These are phyloP conservation scores for Pholiota microspora DNA, from an alignment of 768 basidiomycete genomes.

Conservation along the genomic window DNA sequence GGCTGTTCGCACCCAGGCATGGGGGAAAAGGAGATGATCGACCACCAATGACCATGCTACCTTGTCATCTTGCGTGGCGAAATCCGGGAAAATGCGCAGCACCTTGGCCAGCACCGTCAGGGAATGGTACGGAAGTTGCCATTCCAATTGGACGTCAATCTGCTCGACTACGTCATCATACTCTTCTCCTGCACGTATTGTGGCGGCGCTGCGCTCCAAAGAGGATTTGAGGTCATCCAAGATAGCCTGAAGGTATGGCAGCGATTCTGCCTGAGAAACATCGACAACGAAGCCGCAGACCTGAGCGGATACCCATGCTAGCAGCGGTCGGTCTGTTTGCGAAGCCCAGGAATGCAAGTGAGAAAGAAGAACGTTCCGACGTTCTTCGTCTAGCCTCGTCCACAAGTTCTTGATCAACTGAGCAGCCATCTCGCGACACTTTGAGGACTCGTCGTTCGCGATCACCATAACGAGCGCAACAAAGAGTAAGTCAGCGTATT, in stretches of 20 bases:
- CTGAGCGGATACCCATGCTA: constrained; percentile 75
- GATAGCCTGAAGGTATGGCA: constrained; percentile 44
- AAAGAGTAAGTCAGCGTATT: constrained; percentile 88
- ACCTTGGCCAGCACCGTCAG: constrained; percentile 66
- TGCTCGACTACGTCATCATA: constrained; percentile 35
- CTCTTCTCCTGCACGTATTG: constrained; percentile 39
- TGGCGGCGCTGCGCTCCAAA: constrained; percentile 42
- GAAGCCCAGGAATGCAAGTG: constrained; percentile 81
- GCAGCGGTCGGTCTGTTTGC: constrained; percentile 54
- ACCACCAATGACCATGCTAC: constrained; percentile 66
- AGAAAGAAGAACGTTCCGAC: constrained; percentile 52
- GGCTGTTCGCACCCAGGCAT: constrained; percentile 92
- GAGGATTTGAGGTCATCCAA: constrained; percentile 54
- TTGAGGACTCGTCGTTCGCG: constrained; percentile 90
- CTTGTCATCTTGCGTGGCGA: constrained; percentile 39
- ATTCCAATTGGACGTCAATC: constrained; percentile 61
- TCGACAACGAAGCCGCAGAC: constrained; percentile 84
- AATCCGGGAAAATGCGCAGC: constrained; percentile 53
- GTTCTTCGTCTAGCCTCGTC: constrained; percentile 59
- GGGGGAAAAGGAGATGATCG: constrained; percentile 78
- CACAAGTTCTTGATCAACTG: constrained; percentile 79
- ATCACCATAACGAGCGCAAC: constrained; percentile 89
- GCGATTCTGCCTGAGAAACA: constrained; percentile 46
- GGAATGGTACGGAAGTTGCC: constrained; percentile 83
- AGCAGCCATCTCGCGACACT: constrained; percentile 87